These are phyloP conservation scores for Phenoliferia sp. DNA, from an alignment of 1,284 basidiomycete genomes.

Conservation along the genomic window DNA sequence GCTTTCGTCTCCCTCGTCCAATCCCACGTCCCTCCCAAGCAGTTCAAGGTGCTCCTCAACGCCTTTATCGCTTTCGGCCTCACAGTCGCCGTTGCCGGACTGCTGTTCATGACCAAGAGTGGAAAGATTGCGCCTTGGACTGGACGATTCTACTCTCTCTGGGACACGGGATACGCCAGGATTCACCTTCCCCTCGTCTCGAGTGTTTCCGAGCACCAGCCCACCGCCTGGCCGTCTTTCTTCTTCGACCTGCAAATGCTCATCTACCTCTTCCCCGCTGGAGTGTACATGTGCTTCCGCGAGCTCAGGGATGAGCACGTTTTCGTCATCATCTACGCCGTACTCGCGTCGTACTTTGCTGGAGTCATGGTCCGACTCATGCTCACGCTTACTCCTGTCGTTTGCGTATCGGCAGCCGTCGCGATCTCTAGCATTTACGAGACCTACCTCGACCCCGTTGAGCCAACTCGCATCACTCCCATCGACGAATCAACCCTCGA, in stretches of 20 bases:
- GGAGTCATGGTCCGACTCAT: conserved; percentile 98
- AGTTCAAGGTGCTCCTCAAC: conserved; percentile 80
- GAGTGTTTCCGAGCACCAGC: conserved; percentile 99
- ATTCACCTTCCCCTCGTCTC: conserved; percentile 67
- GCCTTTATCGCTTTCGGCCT: conserved; percentile 50
- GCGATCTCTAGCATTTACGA: conserved; percentile 85
- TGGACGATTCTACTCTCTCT: conserved; percentile 97
- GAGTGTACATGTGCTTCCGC: conserved; percentile 88
- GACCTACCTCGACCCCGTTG: conserved; percentile 68
- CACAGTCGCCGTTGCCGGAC: conserved; percentile 55
- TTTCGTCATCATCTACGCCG: conserved; percentile 97
- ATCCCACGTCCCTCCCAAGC: conserved; percentile 82
- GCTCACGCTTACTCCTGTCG: conserved; percentile 85
- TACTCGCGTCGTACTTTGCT: conserved; percentile 95
- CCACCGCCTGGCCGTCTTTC: conserved; percentile 98
- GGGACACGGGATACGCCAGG: conserved; percentile 93
- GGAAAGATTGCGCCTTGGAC: conserved; percentile 99
- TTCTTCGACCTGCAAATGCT: conserved; percentile 99
- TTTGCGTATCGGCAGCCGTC: conserved; percentile 86
- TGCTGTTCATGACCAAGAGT: conserved; percentile 67
- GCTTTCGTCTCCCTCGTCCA: conserved; percentile 88
- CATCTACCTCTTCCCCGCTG: conserved; percentile 96
- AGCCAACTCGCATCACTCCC: conserved; percentile 39
- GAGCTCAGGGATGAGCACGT: conserved; percentile 94
- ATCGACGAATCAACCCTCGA: conserved; percentile 39